Evolutionary conservation across 2,329 filamentous ascomycete genomes (phyloP).

Genomic region (Pseudopithomyces maydicus): DNA sequence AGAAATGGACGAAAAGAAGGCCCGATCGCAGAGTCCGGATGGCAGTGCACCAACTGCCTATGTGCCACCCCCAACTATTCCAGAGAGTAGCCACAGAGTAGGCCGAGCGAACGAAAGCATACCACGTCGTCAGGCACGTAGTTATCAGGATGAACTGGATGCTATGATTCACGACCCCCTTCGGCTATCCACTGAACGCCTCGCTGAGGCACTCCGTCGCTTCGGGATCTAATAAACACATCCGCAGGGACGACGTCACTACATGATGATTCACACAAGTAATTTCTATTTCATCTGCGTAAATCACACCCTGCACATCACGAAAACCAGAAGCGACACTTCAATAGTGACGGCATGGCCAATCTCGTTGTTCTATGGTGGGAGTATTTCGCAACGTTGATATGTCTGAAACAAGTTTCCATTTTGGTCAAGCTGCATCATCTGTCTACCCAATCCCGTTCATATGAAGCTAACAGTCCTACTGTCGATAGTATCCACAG

Average conservation of each 20-base stretch:
- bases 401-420: too few species aligned
- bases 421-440: too few species aligned
- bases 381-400: too few species aligned
- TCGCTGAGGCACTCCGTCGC: not conserved
- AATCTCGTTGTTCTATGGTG: too few species aligned
- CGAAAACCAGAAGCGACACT: too few species aligned
- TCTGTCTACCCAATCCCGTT: too few species aligned
- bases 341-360: too few species aligned
- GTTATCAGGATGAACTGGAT: slow-evolving; percentile 27
- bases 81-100: not conserved
- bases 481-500: too few species aligned
- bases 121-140: slow-evolving; percentile 10
- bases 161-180: slow-evolving; percentile 22
- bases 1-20: slow-evolving; percentile 41
- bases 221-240: slow-evolving; percentile 1
- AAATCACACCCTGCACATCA: too few species aligned
- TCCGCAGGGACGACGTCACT: not conserved
- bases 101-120: slow-evolving; percentile 1
- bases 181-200: not conserved
- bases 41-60: not conserved
- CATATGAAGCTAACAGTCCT: too few species aligned
- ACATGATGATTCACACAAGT: not conserved
- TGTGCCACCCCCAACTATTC: not conserved
- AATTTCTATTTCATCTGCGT: too few species aligned
- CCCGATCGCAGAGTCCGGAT: not conserved